Conservation (phyloP, 225 moss, liverwort and hornwort genomes). For the Lunularia cruciata region DNA sequence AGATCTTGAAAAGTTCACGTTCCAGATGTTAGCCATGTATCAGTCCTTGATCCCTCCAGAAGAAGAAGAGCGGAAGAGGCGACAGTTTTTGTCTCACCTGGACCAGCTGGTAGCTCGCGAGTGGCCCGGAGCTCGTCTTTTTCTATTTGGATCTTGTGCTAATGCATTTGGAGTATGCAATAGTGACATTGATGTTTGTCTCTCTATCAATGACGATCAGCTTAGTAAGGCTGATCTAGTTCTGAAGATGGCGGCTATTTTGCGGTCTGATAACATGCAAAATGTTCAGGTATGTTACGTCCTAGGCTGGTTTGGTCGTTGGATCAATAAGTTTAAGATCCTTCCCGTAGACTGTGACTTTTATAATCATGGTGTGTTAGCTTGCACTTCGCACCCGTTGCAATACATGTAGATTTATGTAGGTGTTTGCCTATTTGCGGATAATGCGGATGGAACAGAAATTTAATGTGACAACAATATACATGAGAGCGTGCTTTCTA, state of each 20-base stretch:
- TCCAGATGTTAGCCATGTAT: slow-evolving; percentile 70
- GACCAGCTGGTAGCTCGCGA: slow-evolving; percentile 82
- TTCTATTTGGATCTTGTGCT: slow-evolving; percentile 93
- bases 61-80: slow-evolving; percentile 67
- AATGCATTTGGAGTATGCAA: slow-evolving; percentile 97
- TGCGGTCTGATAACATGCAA: slow-evolving; percentile 84
- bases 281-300: slow-evolving; percentile 70
- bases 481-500: no score
- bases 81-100: slow-evolving; percentile 76
- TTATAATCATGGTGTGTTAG: no score
- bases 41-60: slow-evolving; percentile 75
- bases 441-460: no score
- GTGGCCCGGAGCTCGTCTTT: slow-evolving; percentile 87
- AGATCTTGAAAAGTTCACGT: slow-evolving; percentile 67
- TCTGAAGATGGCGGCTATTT: slow-evolving; percentile 88
- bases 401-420: no score
- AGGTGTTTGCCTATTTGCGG: no score
- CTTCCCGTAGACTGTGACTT: no score
- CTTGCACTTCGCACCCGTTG: no score
- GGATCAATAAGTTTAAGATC: no score
- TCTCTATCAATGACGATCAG: slow-evolving; percentile 84
- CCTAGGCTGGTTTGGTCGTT: no score
- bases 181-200: slow-evolving; percentile 96
- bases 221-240: slow-evolving; percentile 93
- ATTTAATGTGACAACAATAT: no score